Evolutionary conservation across 192 early-diverging fungal genomes (phyloP), one percentile per base, ranked within the genome.

Genomic region (Dispira simplex): DNA sequence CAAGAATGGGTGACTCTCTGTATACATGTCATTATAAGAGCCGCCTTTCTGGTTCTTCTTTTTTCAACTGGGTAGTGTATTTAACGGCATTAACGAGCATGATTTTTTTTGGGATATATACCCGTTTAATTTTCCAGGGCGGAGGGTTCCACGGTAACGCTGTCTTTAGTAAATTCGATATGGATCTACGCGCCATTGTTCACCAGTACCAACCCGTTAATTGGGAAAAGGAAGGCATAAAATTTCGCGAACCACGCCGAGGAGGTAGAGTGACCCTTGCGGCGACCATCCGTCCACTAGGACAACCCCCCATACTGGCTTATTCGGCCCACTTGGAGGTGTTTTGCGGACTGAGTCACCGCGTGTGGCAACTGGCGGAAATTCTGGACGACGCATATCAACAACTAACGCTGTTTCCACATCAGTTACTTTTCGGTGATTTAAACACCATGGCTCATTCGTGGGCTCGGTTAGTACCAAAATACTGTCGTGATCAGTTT

Each of bases 131-230:
- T 39, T 39, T 39, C 49, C 26, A 70, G 70, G 88, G 88, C 46
- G 88, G 88, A 16, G 88, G 88, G 2, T 66, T 88, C 12, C 88
- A 90, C 65, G 88, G 85, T 14, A 90, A 90, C 66, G 88, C 86
- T 1, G 82, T 90, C 16, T 75, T 81, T 52, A 81, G 84, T 1
- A 81, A 75, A 63, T 79, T 79, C 71, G 80, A 81, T 52, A 71
- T 90, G 69, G 63, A 66, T 1, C 79, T 82, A 54, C 69, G 83
- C 14, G 78, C 81, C 9, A 46, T 90, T 46, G 76, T 82, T 53
- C 88, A 88, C 72, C 67, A 74, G 26, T 75, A 85, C 68, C 83
- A 86, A 69, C 77, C 83, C 9, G 85, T 78, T 57, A 74, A 88
- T 66, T 90, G 88, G 88, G 77, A 83, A 8, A 67, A 66, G 21